These are phyloP conservation scores for Beta macrorhiza DNA, from an alignment of 179 eudicot species.

Conservation along the genomic window DNA sequence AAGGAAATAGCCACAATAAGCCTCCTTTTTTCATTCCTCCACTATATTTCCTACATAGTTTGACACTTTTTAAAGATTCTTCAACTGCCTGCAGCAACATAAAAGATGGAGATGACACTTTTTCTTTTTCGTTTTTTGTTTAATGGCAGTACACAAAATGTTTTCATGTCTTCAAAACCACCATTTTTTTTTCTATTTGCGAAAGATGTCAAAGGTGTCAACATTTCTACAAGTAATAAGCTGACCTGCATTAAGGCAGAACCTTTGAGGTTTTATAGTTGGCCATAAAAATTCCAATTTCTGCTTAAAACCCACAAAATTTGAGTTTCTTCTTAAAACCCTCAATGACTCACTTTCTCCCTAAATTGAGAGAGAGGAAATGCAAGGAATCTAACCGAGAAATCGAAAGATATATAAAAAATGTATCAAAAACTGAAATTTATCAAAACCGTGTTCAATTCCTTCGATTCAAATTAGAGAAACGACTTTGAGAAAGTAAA, in stretches of 20 bases:
- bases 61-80: slow-evolving; percentile 78
- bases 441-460: no score
- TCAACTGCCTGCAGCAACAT: slow-evolving; percentile 69
- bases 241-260: slow-evolving; percentile 60
- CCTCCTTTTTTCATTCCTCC: slow-evolving; percentile 96
- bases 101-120: neutral
- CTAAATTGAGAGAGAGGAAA: no score
- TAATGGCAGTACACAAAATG: neutral
- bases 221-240: slow-evolving; percentile 6
- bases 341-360: no score
- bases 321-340: no score
- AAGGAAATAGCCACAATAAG: slow-evolving; percentile 94
- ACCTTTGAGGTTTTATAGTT: slow-evolving; percentile 89
- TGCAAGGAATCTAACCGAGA: no score
- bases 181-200: neutral
- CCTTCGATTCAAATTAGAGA: no score
- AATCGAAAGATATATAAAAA: no score
- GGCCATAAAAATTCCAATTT: slow-evolving; percentile 58
- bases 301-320: no score
- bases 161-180: neutral
- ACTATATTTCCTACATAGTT: slow-evolving; percentile 72
- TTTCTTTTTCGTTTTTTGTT: neutral
- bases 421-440: no score
- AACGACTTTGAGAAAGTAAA: no score
- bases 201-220: neutral